phyloP scores from a whole-genome alignment of 495 filamentous ascomycete species.

The Pyrenula aspistea region DNA sequence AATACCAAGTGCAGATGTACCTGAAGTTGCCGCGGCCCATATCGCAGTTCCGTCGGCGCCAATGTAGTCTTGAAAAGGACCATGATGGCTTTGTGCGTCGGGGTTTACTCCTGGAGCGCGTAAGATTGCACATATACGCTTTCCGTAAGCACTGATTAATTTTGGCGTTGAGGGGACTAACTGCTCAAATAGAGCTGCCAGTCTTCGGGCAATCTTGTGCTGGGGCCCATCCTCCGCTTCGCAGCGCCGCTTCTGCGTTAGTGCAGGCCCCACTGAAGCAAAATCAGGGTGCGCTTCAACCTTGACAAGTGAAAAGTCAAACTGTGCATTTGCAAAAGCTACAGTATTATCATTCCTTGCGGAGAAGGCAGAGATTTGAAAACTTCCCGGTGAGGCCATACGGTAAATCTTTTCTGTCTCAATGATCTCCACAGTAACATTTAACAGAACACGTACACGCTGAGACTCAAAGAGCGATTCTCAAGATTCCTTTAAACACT shows the following conservation, averaged over 20 bases:
- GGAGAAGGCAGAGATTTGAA: neutral
- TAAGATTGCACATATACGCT: constrained; percentile 12
- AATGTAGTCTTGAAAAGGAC: constrained; percentile 12
- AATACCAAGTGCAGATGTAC: constrained; percentile 10
- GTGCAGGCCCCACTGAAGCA: constrained; percentile 4
- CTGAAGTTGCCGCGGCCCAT: constrained; percentile 25
- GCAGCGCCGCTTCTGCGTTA: constrained; percentile 10
- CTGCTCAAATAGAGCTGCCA: constrained; percentile 18
- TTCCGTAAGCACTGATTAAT: constrained; percentile 13
- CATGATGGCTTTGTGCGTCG: constrained; percentile 5
- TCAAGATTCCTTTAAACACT: no score
- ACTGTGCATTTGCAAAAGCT: constrained; percentile 17
- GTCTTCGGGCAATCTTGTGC: constrained; percentile 17
- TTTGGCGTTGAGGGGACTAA: constrained; percentile 10
- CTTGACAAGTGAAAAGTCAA: constrained; percentile 22
- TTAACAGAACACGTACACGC: no score
- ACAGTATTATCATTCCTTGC: constrained; percentile 14
- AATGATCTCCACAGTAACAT: no score
- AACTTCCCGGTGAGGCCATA: neutral
- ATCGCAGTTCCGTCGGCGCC: constrained; percentile 19
- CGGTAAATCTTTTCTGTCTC: no score
- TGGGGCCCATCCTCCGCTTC: constrained; percentile 16
- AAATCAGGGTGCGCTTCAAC: constrained; percentile 19
- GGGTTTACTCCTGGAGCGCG: neutral
- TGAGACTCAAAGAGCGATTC: no score